phyloP scores from a whole-genome alignment of 1,139 yeast species.

The Magnusiomyces tetraspermus region DNA sequence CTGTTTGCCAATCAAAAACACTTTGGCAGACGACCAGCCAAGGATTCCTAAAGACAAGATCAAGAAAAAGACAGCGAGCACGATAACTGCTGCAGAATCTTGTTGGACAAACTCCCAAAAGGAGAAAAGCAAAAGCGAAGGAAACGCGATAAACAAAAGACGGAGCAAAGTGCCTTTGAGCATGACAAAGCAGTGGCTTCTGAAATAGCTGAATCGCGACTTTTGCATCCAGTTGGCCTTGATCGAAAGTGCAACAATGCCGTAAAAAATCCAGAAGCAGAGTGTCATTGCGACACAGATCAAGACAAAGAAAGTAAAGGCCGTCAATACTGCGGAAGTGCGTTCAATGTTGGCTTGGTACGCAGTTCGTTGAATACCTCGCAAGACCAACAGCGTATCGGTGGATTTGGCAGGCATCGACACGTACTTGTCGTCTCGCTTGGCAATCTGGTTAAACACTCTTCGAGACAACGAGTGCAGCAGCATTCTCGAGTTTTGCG shows the following conservation, averaged over 20 bases:
- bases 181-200: conserved; percentile 66
- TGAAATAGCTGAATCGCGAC: conserved; percentile 43
- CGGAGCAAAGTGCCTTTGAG: conserved; percentile 85
- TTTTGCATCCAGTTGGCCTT: conserved; percentile 6
- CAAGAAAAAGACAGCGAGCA: conserved; percentile 67
- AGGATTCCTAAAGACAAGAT: conserved; percentile 49
- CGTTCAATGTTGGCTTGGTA: conserved; percentile 75
- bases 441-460: background rate
- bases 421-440: conserved; percentile 4
- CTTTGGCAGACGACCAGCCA: conserved; percentile 63
- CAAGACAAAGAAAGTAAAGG: conserved; percentile 74
- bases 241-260: conserved; percentile 16
- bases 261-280: conserved; percentile 20
- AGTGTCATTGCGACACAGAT: conserved; percentile 36
- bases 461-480: conserved; percentile 6
- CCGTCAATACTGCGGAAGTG: conserved; percentile 76
- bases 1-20: conserved; percentile 56
- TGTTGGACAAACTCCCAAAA: conserved; percentile 82
- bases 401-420: conserved; percentile 15
- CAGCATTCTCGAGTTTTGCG: conserved; percentile 7
- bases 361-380: conserved; percentile 93
- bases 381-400: conserved; percentile 41
- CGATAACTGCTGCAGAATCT: conserved; percentile 80
- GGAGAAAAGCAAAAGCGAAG: conserved; percentile 70
- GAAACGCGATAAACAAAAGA: conserved; percentile 44